Base-by-base conservation (phyloP, 257 asterid species). In the Nicotiana obtusifolia region DNA sequence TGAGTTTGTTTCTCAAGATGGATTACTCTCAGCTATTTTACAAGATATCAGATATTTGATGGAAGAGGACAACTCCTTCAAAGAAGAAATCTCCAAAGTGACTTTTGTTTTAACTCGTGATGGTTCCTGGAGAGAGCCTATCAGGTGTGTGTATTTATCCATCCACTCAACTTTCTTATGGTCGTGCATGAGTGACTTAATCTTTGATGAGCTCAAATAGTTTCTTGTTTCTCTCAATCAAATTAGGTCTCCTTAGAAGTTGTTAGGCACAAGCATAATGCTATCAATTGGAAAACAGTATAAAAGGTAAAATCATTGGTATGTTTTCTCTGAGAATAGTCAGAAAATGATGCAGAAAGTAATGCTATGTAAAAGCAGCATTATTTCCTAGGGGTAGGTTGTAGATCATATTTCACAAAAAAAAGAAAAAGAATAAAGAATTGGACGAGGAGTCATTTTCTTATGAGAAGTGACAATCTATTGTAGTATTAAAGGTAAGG, bases 91-190 rank as follows among this genome's bases (percentile, higher is more conserved):
- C 85, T 91, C 97, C 83, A 57, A 77, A 54, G 86, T 83, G 78
- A 89, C 97, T 69, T 95, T 95, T 87, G 98, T 95, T 83, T 90
- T 88, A 87, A 88, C 97, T 20, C 81, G 87, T 49, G 91, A 90
- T 83, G 97, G 98, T 84, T 80, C 93, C 60, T 95, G 97, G 99
- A 91, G 85, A 84, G 97, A 93, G 87, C 97, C 99, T 80, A 88
- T 69, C 90, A 95, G 98, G 98, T 93, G 56, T 41, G 86, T 88
- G 68, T 83, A 84, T 76, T 47, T 71, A 44, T 71, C 80, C 80
- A 49, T 49, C 8, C 44, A 24, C 31, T 26, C 7, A 80, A 64
- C 57, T 65, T 17, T 56, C 52, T 80, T 24, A 64, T 47, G 76
- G 26, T 28, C 47, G 16, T 33, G 22, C 2, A 44, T 22, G 61